Base-by-base conservation (phyloP, 179 eudicot genomes). In the Camellia oleifera region DNA sequence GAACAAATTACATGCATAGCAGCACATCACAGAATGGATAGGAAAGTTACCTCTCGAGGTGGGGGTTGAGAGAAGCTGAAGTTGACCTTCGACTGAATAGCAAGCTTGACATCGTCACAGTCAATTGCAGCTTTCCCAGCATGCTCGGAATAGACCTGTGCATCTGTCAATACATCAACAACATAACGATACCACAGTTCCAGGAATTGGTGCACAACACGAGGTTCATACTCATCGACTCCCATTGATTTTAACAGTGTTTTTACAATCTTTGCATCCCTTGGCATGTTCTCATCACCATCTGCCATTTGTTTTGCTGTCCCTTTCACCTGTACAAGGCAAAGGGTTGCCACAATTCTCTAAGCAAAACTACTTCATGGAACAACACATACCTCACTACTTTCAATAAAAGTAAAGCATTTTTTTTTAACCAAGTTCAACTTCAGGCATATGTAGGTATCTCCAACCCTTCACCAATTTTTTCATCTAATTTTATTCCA, bases 41-140 rank as follows among this genome's bases (percentile, higher is more conserved):
- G 45, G 4, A 2, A 75, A 6, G 46, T 32, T 89, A 96, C 98
- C 97, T 94, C 98, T 57, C 99, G 88, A 44, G 98, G 94, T 52
- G 99, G 99, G 17, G 97, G 98, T 83, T 96, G 98, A 12, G 99
- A 94, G 90, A 94, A 96, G 86, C 95, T 96, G 77, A 87, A 92
- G 77, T 91, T 91, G 80, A 88, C 93, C 88, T 94, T 91, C 2
- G 98, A 91, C 79, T 94, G 99, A 78, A 96, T 91, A 0, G 98
- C 97, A 61, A 96, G 97, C 86, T 92, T 92, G 50, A 94, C 82
- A 86, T 94, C 99, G 77, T 96, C 98, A 13, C 85, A 84, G 81
- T 96, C 99, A 56, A 94, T 90, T 17, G 87, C 79, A 65, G 85
- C 50, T 83, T 94, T 94, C 12, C 91, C 92, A 60, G 97, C 99